Percentiles rank a stretch among this genome's conserved stretches.
Conservation (phyloP, 345 rosid genomes). For the Acer saccharum region DNA sequence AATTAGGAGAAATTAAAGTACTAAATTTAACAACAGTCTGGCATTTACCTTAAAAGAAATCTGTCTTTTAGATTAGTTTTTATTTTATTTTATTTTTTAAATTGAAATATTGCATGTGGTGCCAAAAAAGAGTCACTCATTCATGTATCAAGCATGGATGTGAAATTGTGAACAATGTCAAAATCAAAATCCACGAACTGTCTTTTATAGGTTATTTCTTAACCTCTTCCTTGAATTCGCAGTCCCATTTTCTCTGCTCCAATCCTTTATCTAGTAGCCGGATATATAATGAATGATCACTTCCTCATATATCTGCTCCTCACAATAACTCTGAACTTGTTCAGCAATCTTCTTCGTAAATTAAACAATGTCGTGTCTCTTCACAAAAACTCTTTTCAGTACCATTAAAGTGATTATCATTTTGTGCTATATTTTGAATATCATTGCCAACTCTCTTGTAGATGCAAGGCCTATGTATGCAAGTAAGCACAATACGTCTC, state of each 20-base stretch:
- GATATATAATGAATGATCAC: background rate
- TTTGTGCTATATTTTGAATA: background rate
- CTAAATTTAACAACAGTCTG: no score
- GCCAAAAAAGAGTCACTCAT: no score
- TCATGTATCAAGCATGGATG: no score
- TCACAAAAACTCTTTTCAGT: background rate
- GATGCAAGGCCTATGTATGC: slow-evolving; percentile 1
- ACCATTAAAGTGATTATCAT: background rate
- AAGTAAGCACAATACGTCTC: background rate
- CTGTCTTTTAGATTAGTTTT: no score
- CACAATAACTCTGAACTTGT: background rate
- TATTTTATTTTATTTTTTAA: no score
- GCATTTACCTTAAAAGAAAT: no score
- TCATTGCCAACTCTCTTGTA: background rate
- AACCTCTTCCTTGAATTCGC: background rate
- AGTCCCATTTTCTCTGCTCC: background rate
- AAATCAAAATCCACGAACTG: background rate
- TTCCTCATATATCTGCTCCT: background rate
- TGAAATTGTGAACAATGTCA: background rate
- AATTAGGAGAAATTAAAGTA: no score
- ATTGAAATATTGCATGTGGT: no score
- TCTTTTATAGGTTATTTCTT: background rate
- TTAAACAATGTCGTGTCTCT: background rate
- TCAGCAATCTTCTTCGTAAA: background rate
- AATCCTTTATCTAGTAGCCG: no score